Evolutionary conservation across 2,329 filamentous ascomycete species (phyloP).

Genomic region (Xylariaceae sp.): DNA sequence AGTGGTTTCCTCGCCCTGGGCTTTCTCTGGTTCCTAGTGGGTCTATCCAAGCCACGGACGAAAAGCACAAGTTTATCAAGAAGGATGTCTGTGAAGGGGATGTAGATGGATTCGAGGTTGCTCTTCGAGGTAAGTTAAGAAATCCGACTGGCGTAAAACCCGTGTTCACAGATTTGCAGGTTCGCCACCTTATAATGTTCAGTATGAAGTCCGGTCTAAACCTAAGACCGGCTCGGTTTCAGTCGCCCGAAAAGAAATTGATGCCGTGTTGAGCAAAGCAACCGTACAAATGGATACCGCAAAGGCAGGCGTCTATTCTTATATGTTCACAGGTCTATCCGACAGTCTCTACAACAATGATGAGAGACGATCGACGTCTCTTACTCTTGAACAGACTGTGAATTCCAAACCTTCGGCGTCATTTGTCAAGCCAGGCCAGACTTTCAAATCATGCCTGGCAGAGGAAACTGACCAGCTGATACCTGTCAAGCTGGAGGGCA

Average conservation of each 20-base stretch:
- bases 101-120: slow-evolving; percentile 80
- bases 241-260: slow-evolving; percentile 66
- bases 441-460: slow-evolving; percentile 91
- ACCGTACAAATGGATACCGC: slow-evolving; percentile 82
- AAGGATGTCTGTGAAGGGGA: slow-evolving; percentile 90
- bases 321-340: slow-evolving; percentile 76
- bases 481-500: slow-evolving; percentile 76
- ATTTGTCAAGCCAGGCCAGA: slow-evolving; percentile 83
- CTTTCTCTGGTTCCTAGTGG: slow-evolving; percentile 63
- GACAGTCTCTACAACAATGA: slow-evolving; percentile 83
- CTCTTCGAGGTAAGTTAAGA: slow-evolving; percentile 61
- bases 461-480: slow-evolving; percentile 83
- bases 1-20: slow-evolving; percentile 79
- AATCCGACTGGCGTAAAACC: slow-evolving; percentile 9
- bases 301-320: slow-evolving; percentile 78
- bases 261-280: slow-evolving; percentile 70
- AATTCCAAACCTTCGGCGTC: slow-evolving; percentile 76
- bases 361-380: slow-evolving; percentile 57
- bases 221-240: slow-evolving; percentile 62
- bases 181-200: slow-evolving; percentile 73
- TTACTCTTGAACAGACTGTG: slow-evolving; percentile 76
- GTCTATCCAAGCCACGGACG: slow-evolving; percentile 47
- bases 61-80: slow-evolving; percentile 60
- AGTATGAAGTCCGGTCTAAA: slow-evolving; percentile 75
- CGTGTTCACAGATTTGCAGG: slow-evolving; percentile 46